Percentiles rank a stretch among this genome's conserved stretches.
These are phyloP conservation scores for Cairneyella variabilis DNA, from an alignment of 495 filamentous ascomycete genomes.

Conservation along the genomic window DNA sequence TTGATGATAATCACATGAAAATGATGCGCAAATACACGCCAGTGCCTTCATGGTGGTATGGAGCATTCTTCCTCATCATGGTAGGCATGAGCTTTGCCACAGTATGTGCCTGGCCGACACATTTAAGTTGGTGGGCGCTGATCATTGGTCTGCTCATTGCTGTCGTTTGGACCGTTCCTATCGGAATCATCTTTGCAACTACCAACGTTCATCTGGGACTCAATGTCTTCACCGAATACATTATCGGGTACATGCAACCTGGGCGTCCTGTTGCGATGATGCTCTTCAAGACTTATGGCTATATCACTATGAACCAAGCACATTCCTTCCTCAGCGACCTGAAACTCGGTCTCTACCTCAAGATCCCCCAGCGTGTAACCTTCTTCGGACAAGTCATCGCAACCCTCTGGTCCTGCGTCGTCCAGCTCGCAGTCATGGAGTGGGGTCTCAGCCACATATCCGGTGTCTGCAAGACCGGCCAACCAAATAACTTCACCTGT, in stretches of 20 bases:
- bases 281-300: slow-evolving; percentile 66
- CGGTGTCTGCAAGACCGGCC: slow-evolving; percentile 54
- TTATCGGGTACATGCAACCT: slow-evolving; percentile 67
- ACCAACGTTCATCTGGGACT: slow-evolving; percentile 67
- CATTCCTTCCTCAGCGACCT: slow-evolving; percentile 51
- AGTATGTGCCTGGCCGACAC: slow-evolving; percentile 61
- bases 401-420: slow-evolving; percentile 59
- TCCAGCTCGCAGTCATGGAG: slow-evolving; percentile 62
- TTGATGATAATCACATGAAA: slow-evolving; percentile 47
- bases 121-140: slow-evolving; percentile 64
- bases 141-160: slow-evolving; percentile 56
- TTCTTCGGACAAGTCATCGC: slow-evolving; percentile 64
- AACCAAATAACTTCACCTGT: slow-evolving; percentile 61
- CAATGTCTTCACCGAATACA: slow-evolving; percentile 67
- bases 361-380: slow-evolving; percentile 46
- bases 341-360: slow-evolving; percentile 67
- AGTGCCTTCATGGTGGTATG: slow-evolving; percentile 52
- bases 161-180: slow-evolving; percentile 48
- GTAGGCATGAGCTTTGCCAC: slow-evolving; percentile 56
- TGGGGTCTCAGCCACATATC: slow-evolving; percentile 59
- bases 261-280: slow-evolving; percentile 64
- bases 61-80: slow-evolving; percentile 45
- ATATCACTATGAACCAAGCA: slow-evolving; percentile 61
- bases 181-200: slow-evolving; percentile 57
- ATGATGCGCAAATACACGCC: slow-evolving; percentile 56